Conservation (phyloP, 768 basidiomycete species). For the Lactarius tabidus region DNA sequence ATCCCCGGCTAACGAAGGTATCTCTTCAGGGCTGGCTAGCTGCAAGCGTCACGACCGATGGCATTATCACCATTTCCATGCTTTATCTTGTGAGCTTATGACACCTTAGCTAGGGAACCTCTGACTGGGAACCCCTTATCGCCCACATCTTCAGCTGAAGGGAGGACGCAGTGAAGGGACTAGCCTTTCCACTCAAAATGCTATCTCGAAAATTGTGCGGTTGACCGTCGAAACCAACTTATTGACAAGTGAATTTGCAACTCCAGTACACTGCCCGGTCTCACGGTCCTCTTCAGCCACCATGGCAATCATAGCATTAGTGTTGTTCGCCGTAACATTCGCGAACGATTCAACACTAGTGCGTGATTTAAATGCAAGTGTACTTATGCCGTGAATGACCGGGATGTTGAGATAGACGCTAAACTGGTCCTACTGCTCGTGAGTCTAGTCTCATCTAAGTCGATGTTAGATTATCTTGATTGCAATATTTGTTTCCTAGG, state of each 20-base stretch:
- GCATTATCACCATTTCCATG: background rate
- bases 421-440: slow-evolving; percentile 16
- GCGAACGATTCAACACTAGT: no score
- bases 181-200: background rate
- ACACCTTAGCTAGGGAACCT: background rate
- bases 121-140: background rate
- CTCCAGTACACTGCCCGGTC: background rate
- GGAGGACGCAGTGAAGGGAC: background rate
- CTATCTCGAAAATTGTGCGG: background rate
- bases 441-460: background rate
- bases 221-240: background rate
- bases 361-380: background rate
- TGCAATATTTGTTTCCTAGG: background rate
- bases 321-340: background rate
- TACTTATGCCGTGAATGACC: background rate
- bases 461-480: background rate
- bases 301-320: background rate
- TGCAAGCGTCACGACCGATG: background rate
- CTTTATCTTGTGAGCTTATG: background rate
- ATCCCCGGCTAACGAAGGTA: background rate
- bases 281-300: background rate
- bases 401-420: background rate
- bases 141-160: background rate
- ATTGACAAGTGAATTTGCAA: background rate
- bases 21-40: background rate